Conservation (phyloP, 2,329 filamentous ascomycete species). For the Calonectria hawksworthii region DNA sequence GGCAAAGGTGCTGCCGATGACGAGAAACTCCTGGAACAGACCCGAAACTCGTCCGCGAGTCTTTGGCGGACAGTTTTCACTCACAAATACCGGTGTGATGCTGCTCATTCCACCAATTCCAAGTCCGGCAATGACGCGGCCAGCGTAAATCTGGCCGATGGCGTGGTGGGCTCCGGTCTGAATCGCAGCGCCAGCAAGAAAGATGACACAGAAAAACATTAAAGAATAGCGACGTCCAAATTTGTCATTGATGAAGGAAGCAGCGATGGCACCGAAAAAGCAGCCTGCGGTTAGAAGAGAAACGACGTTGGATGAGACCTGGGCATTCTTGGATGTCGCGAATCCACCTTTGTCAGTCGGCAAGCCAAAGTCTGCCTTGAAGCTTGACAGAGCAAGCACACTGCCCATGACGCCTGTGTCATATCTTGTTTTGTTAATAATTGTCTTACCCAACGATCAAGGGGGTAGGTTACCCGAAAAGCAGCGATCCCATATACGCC, state of each 20-base stretch:
- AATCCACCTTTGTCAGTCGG: conserved; percentile 31
- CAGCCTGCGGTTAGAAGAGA: conserved; percentile 39
- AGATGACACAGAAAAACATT: conserved; percentile 35
- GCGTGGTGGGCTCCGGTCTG: conserved; percentile 35
- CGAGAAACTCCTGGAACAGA: conserved; percentile 40
- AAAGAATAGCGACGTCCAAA: conserved; percentile 38
- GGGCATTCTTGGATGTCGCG: conserved; percentile 28
- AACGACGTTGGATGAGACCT: conserved; percentile 34
- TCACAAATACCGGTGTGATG: conserved; percentile 42
- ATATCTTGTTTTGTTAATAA: too few relatives aligned
- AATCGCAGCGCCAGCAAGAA: conserved; percentile 35
- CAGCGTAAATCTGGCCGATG: conserved; percentile 40
- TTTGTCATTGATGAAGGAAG: conserved; percentile 35
- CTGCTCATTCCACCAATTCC: conserved; percentile 44
- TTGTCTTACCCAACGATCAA: too few relatives aligned
- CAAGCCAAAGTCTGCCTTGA: conserved; percentile 33
- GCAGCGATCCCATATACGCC: conserved; percentile 24
- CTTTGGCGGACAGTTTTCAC: conserved; percentile 37
- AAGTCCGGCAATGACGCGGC: conserved; percentile 40
- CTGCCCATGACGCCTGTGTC: conserved; percentile 27
- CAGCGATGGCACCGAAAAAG: conserved; percentile 40
- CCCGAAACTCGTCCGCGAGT: conserved; percentile 40
- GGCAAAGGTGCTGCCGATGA: conserved; percentile 37
- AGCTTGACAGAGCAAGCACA: conserved; percentile 33
- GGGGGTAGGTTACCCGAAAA: too few relatives aligned